Conservation (phyloP, 1,284 basidiomycete genomes). For the Microbotryomycetes sp. region DNA sequence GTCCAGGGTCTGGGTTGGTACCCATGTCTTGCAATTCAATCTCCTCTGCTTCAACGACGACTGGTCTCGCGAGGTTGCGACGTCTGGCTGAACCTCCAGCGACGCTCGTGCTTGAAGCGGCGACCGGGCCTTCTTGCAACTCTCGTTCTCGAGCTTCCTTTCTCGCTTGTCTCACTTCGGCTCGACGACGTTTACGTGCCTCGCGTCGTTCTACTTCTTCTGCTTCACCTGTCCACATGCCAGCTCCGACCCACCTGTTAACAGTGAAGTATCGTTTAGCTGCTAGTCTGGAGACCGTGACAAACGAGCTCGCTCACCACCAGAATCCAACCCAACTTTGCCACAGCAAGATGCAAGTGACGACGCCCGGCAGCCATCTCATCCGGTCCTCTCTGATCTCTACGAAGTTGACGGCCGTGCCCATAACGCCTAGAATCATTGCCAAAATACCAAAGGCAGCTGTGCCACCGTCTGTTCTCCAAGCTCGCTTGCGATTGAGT, state of each 20-base stretch:
- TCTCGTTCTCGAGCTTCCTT: constrained; percentile 13
- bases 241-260: constrained; percentile 92
- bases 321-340: constrained; percentile 53
- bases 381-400: constrained; percentile 78
- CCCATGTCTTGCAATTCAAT: background rate
- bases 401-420: constrained; percentile 75
- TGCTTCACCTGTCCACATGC: constrained; percentile 60
- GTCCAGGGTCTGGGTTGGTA: background rate
- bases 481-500: constrained; percentile 83
- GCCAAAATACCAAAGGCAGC: constrained; percentile 85
- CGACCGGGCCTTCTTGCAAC: background rate
- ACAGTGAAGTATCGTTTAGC: constrained; percentile 39
- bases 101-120: background rate
- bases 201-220: constrained; percentile 56
- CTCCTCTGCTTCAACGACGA: constrained; percentile 15
- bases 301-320: constrained; percentile 27
- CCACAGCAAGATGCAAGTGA: constrained; percentile 84
- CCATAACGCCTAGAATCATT: constrained; percentile 65
- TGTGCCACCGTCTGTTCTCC: constrained; percentile 78
- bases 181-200: constrained; percentile 24
- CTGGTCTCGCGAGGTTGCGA: constrained; percentile 8
- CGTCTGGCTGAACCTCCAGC: background rate
- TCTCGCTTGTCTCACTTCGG: constrained; percentile 12
- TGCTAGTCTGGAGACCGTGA: background rate
- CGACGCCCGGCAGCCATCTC: constrained; percentile 73